Conservation (phyloP, 2,329 filamentous ascomycete genomes). For the Fusarium sacchari region DNA sequence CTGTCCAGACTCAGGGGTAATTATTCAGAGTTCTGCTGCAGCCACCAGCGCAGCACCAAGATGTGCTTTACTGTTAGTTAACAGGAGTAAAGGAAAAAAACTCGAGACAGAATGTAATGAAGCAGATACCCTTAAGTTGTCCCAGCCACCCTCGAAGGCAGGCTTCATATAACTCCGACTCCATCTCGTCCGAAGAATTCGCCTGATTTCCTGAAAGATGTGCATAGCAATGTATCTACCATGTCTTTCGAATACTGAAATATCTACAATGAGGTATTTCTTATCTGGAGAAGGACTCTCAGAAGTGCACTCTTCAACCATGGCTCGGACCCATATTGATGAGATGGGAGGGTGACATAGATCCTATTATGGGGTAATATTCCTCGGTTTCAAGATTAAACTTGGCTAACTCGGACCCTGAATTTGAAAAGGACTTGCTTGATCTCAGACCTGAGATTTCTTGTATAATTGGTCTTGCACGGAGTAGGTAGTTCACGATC, state of each 20-base stretch:
- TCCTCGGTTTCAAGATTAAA: neutral
- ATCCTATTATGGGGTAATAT: neutral
- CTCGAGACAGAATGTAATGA: neutral
- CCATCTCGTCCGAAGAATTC: neutral
- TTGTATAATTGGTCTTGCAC: neutral
- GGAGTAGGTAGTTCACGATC: neutral
- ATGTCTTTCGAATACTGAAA: neutral
- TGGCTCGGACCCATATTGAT: neutral
- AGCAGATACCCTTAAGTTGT: neutral
- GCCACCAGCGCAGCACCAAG: neutral
- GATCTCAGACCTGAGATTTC: neutral
- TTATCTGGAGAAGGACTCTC: neutral
- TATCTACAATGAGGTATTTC: neutral
- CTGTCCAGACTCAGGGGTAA: neutral
- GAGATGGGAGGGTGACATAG: neutral
- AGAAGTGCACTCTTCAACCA: neutral
- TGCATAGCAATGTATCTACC: neutral
- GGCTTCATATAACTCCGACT: neutral
- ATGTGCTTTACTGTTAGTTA: neutral
- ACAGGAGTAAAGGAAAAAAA: neutral
- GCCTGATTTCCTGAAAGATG: neutral
- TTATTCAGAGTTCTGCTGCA: neutral
- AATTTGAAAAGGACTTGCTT: neutral
- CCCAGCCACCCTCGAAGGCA: neutral
- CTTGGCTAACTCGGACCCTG: neutral